A percentile compares a stretch with the other conserved stretches of the same genome.
These are phyloP conservation scores for Phaeosphaeria sp. DNA, from an alignment of 2,329 filamentous ascomycete genomes.

Conservation along the genomic window DNA sequence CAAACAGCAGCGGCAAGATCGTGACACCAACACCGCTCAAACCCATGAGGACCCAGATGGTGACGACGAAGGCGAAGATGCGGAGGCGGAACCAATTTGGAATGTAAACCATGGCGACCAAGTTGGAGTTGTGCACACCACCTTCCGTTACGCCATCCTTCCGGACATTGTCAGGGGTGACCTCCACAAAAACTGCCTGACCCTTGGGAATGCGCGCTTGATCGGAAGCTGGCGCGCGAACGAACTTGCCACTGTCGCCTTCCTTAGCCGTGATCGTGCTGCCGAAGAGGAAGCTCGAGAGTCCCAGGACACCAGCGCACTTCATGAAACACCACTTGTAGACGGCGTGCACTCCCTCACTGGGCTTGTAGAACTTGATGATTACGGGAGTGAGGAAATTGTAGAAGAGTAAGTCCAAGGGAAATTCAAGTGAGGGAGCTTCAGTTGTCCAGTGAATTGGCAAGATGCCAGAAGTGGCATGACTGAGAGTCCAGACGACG, in stretches of 20 bases:
- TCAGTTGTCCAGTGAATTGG: slow-evolving; percentile 94
- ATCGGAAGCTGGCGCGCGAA: slow-evolving; percentile 91
- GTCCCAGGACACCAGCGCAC: slow-evolving; percentile 78
- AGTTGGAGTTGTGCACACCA: slow-evolving; percentile 51
- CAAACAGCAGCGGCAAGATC: slow-evolving; percentile 84
- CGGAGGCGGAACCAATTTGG: slow-evolving; percentile 84
- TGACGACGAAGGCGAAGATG: slow-evolving; percentile 83
- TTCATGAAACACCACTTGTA: slow-evolving; percentile 96
- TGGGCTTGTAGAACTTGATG: slow-evolving; percentile 83
- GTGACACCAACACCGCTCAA: slow-evolving; percentile 84
- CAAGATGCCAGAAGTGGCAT: slow-evolving; percentile 72
- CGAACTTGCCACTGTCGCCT: slow-evolving; percentile 80
- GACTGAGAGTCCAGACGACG: slow-evolving; percentile 89
- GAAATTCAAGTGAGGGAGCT: slow-evolving; percentile 91
- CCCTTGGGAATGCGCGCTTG: slow-evolving; percentile 93
- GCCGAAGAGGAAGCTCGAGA: slow-evolving; percentile 93
- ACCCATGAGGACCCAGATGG: slow-evolving; percentile 93
- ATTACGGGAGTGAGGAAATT: slow-evolving; percentile 93
- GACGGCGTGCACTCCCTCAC: slow-evolving; percentile 80
- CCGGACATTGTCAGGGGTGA: slow-evolving; percentile 70
- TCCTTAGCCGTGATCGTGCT: slow-evolving; percentile 84
- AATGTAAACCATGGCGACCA: slow-evolving; percentile 67
- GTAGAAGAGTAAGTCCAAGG: slow-evolving; percentile 92
- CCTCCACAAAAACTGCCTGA: slow-evolving; percentile 77
- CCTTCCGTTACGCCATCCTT: slow-evolving; percentile 62